These are phyloP conservation scores for Colletotrichum tanaceti DNA, from an alignment of 2,329 filamentous ascomycete species.

Conservation along the genomic window DNA sequence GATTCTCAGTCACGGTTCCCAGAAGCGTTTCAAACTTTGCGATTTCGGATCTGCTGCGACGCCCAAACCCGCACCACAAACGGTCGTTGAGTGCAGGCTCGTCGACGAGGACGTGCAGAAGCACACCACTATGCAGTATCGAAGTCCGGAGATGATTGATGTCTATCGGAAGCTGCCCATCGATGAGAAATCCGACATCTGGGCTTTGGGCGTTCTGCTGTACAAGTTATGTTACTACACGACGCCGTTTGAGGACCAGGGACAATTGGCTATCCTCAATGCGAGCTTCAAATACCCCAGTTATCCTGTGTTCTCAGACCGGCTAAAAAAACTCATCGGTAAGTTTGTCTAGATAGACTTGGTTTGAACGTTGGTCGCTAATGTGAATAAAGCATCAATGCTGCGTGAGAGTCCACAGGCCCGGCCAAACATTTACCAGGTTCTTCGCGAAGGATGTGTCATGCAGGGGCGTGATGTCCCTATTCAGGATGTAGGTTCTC, in stretches of 20 bases:
- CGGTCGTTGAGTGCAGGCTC: constrained; percentile 86
- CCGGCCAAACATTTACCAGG: constrained; percentile 94
- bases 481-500: constrained; percentile 81
- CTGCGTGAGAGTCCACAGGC: constrained; percentile 81
- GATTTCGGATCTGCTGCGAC: constrained; percentile 95
- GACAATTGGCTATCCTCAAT: constrained; percentile 96
- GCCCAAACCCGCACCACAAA: constrained; percentile 85
- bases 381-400: constrained; percentile 77
- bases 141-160: constrained; percentile 98
- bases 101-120: constrained; percentile 98
- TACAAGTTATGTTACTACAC: constrained; percentile 99
- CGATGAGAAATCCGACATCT: constrained; percentile 98
- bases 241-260: constrained; percentile 97
- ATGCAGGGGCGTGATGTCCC: constrained; percentile 91
- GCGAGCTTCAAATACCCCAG: constrained; percentile 92
- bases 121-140: constrained; percentile 96
- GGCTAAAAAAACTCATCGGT: constrained; percentile 92
- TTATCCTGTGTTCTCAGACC: constrained; percentile 90
- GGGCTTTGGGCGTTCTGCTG: constrained; percentile 92
- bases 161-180: constrained; percentile 97
- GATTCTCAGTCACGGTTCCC: constrained; percentile 76
- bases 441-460: constrained; percentile 84
- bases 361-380: constrained; percentile 39
- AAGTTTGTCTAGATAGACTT: constrained; percentile 33
- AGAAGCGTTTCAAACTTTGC: constrained; percentile 90